phyloP scores from a whole-genome alignment of 2,329 filamentous ascomycete species.

The Cladobotryum protrusum region DNA sequence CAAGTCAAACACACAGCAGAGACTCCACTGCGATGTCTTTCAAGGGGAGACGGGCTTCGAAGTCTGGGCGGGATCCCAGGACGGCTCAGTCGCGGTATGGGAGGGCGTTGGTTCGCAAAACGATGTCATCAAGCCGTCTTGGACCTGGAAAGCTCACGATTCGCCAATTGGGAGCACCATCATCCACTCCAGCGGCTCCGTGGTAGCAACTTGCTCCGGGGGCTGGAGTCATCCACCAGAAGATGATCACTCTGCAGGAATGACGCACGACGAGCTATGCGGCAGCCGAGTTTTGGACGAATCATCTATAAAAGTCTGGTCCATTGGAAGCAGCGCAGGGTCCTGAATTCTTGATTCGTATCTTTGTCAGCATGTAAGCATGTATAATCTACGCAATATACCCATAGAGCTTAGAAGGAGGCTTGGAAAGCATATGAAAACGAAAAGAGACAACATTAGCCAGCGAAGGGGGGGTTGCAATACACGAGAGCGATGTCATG shows the following conservation, averaged over 20 bases:
- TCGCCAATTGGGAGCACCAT: slow-evolving; percentile 44
- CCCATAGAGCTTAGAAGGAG: neutral
- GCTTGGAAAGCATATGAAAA: too few relatives aligned
- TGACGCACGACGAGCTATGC: neutral
- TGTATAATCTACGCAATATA: neutral
- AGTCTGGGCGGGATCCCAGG: slow-evolving; percentile 54
- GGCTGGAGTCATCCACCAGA: slow-evolving; percentile 37
- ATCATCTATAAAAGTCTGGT: slow-evolving; percentile 19
- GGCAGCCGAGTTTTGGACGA: slow-evolving; percentile 14
- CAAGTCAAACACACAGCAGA: slow-evolving; percentile 47
- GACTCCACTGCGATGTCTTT: slow-evolving; percentile 50
- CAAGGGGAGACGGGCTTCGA: slow-evolving; percentile 43
- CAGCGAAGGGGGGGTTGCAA: too few relatives aligned
- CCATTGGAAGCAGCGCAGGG: slow-evolving; percentile 6
- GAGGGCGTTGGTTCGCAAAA: slow-evolving; percentile 45
- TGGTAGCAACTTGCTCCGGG: slow-evolving; percentile 51
- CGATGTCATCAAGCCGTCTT: slow-evolving; percentile 39
- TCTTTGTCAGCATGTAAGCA: neutral
- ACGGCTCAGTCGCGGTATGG: slow-evolving; percentile 53
- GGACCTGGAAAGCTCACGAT: slow-evolving; percentile 44
- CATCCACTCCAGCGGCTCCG: slow-evolving; percentile 49
- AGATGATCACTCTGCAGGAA: slow-evolving; percentile 7
- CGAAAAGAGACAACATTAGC: too few relatives aligned
- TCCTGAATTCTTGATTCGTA: too few relatives aligned
- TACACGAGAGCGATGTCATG: too few relatives aligned